phyloP scores from a whole-genome alignment of 1,284 basidiomycete species.

The Ustilago curta region DNA sequence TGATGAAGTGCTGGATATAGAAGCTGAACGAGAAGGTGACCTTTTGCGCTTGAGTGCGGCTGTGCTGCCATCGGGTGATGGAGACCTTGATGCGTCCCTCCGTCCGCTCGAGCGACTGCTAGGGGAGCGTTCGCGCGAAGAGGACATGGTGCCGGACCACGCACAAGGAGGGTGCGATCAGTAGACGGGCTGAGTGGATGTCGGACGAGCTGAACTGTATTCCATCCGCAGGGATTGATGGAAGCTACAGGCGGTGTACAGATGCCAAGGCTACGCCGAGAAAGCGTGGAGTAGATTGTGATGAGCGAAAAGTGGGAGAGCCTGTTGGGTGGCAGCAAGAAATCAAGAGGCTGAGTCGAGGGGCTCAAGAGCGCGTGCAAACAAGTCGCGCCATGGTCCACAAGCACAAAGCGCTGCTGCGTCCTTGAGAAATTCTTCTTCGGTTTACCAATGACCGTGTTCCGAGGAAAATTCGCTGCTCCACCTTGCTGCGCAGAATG shows the following conservation, averaged over 20 bases:
- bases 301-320: background rate
- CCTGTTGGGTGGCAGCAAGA: background rate
- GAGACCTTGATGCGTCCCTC: slow-evolving; percentile 14
- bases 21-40: slow-evolving; percentile 25
- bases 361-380: slow-evolving; percentile 11
- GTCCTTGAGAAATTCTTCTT: slow-evolving; percentile 15
- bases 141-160: slow-evolving; percentile 19
- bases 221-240: background rate
- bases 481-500: slow-evolving; percentile 3
- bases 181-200: background rate
- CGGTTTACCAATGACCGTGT: slow-evolving; percentile 9
- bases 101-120: slow-evolving; percentile 7
- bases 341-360: background rate
- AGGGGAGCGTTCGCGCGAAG: slow-evolving; percentile 18
- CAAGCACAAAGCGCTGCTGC: slow-evolving; percentile 2
- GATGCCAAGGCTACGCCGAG: background rate
- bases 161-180: background rate
- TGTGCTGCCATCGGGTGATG: slow-evolving; percentile 19
- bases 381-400: slow-evolving; percentile 8
- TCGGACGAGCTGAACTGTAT: background rate
- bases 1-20: slow-evolving; percentile 29
- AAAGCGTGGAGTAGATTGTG: background rate
- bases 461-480: slow-evolving; percentile 14
- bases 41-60: slow-evolving; percentile 35
- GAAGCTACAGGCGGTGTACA: background rate